Percentiles rank a stretch among this genome's conserved stretches.
Evolutionary conservation across 192 early-diverging fungal genomes (phyloP).

Genomic region (Haplosporangium gracile): DNA sequence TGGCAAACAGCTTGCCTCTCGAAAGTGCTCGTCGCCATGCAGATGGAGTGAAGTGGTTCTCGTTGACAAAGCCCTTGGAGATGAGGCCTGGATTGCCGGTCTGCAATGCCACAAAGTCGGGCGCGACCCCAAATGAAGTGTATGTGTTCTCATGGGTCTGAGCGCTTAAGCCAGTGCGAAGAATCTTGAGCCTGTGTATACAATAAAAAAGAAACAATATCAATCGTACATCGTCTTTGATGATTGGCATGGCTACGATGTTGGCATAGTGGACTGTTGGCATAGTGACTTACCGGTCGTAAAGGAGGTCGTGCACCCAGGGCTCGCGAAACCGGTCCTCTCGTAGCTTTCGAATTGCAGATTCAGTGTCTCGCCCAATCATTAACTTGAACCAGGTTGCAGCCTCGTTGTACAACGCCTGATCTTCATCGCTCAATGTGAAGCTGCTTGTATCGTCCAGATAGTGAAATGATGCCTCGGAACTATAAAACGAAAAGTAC

Average conservation of each 20-base stretch:
- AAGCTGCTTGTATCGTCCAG: neutral
- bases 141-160: conserved; percentile 25
- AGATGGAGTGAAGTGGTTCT: conserved; percentile 29
- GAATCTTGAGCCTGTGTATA: conserved; percentile 21
- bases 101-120: conserved; percentile 29
- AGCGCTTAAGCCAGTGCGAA: conserved; percentile 14
- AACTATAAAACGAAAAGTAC: conserved; percentile 1
- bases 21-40: conserved; percentile 21
- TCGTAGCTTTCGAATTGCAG: conserved; percentile 17
- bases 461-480: conserved; percentile 26
- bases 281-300: conserved; percentile 22
- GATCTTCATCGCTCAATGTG: conserved; percentile 21
- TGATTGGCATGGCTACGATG: neutral
- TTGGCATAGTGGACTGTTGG: neutral
- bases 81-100: conserved; percentile 33
- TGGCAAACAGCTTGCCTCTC: conserved; percentile 10
- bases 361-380: conserved; percentile 19
- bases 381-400: conserved; percentile 15
- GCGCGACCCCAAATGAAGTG: conserved; percentile 23
- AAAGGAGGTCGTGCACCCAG: conserved; percentile 27
- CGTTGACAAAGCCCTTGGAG: conserved; percentile 17
- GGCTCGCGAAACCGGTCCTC: conserved; percentile 21
- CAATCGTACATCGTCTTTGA: neutral
- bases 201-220: neutral
- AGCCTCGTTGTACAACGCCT: conserved; percentile 28